These are phyloP conservation scores for Brassica cretica DNA, from an alignment of 345 rosid species.

Conservation along the genomic window DNA sequence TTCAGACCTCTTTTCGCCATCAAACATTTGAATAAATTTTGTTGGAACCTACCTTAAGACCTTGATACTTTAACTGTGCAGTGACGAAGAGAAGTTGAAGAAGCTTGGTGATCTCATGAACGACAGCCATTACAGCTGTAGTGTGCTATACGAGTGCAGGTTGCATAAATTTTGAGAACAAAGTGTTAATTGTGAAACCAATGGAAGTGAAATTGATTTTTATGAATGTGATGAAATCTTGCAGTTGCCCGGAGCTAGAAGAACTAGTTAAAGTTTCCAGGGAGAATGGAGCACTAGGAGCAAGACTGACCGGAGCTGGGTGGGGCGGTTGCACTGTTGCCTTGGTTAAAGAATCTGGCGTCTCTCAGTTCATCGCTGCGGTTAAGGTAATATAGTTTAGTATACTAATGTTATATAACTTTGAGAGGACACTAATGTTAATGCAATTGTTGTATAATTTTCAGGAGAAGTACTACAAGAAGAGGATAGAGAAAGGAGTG, in stretches of 20 bases:
- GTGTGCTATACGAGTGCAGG: constrained; percentile 96
- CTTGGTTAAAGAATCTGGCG: constrained; percentile 73
- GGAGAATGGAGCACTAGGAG: constrained; percentile 82
- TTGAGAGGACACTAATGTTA: not conserved
- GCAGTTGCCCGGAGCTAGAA: constrained; percentile 94
- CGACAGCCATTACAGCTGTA: constrained; percentile 90
- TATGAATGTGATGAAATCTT: not conserved
- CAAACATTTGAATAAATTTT: not conserved
- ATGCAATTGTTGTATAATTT: not conserved
- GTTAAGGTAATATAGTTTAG: constrained; percentile 54
- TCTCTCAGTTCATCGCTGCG: constrained; percentile 80
- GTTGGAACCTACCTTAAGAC: not conserved
- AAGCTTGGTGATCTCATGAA: constrained; percentile 92
- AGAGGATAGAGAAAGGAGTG: constrained; percentile 71
- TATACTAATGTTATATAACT: not conserved
- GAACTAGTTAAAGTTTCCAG: constrained; percentile 73
- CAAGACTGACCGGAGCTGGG: constrained; percentile 98
- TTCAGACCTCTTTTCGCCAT: constrained; percentile 12
- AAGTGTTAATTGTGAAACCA: not conserved
- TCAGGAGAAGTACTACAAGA: constrained; percentile 81
- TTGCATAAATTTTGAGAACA: constrained; percentile 33
- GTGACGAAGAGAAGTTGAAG: constrained; percentile 86
- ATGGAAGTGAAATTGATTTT: not conserved
- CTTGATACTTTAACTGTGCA: constrained; percentile 38
- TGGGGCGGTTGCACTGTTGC: constrained; percentile 99